A percentile compares a stretch with the other conserved stretches of the same genome.
Evolutionary conservation across 2,329 filamentous ascomycete species (phyloP).

Genomic region (Neopestalotiopsis sp.): DNA sequence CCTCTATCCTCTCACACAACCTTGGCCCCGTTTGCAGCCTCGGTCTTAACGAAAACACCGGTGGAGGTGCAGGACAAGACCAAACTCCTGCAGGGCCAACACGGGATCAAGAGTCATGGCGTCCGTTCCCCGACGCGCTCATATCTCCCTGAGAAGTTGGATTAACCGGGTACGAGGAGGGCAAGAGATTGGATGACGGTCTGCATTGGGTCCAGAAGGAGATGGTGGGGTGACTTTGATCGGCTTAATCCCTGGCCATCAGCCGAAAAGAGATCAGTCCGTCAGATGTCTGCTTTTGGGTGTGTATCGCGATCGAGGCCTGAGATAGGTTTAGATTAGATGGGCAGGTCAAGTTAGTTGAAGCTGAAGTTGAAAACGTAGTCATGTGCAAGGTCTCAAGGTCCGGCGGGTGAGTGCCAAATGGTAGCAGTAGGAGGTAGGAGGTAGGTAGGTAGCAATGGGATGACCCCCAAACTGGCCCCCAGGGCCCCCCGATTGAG

Average conservation of each 20-base stretch:
- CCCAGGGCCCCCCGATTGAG: neutral
- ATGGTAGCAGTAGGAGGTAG: no score
- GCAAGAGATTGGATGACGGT: neutral
- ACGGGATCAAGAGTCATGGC: neutral
- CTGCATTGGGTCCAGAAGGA: neutral
- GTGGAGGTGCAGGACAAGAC: no score
- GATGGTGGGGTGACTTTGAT: neutral
- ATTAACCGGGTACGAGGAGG: neutral
- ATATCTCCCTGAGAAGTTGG: neutral
- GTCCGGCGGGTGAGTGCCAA: no score
- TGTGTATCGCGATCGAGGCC: neutral
- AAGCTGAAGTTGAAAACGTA: neutral
- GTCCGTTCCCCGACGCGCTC: neutral
- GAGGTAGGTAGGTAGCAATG: no score
- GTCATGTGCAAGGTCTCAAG: no score
- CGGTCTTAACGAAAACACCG: no score
- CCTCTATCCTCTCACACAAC: no score
- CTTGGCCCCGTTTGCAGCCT: no score
- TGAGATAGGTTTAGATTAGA: neutral
- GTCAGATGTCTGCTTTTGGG: neutral
- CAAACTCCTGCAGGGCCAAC: no score
- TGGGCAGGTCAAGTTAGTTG: neutral
- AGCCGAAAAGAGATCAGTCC: neutral
- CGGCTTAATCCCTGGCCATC: neutral
- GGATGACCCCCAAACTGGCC: no score